These are phyloP conservation scores for Arabidopsis thaliana DNA, from an alignment of 345 rosid species.

Conservation along the genomic window TAIR10.1 NC_003075.7:16900501-16901000, in stretches of 20 bases:
- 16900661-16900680: background rate
- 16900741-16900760: background rate
- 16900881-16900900: background rate
- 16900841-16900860: background rate
- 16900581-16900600: constrained; percentile 39
- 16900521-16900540: background rate
- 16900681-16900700: background rate
- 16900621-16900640: background rate
- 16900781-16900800: background rate
- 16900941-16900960: background rate
- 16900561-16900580: constrained; percentile 35
- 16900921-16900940: background rate
- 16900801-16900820: background rate
- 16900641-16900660: background rate
- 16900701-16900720: background rate
- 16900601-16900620: constrained; percentile 1
- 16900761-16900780: constrained; percentile 7
- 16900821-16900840: too few species aligned
- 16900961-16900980: background rate
- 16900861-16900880: background rate
- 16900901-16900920: constrained; percentile 6
- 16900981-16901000: constrained; percentile 20
- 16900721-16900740: constrained; percentile 23
- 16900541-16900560: constrained; percentile 22
- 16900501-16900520: background rate